Base-by-base conservation (phyloP, 306 rosid species). In the Vicia faba region DNA sequence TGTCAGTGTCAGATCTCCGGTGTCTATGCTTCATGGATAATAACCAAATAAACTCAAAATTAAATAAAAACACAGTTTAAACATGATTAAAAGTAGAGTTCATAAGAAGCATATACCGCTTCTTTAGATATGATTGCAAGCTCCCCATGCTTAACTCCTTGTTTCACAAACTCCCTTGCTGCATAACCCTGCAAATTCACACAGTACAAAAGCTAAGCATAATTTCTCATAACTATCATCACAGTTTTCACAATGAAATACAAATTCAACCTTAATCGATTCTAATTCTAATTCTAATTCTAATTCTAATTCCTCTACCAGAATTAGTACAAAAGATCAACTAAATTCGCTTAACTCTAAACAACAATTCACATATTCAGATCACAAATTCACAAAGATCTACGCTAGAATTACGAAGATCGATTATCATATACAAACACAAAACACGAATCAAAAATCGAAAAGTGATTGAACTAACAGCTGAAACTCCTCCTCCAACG, bases 401-500 rank as follows among this genome's bases (percentile, higher is more conserved):
- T 12, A 26, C 8, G 46, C 5, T 57, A 43, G 53, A 54, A 31
- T 51, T 66, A 39, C 2, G 64, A 70, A 80, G 69, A 78, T 66
- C 73, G 53, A 74, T 0, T 14, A 0, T 2, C 3, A 51, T 20
- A 56, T 44, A 68, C 12, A 8, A 29, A 29, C 29, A 68, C 12
- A 8, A 29, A 29, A 38, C 53, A 18, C 25, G 25, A 75, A 56
- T 46, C 4, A 39, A 61, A 41, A 64, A 35, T 5, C 35, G 35
- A 66, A 56, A 53, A 61, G 2, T 28, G 65, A 68, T 5, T 31
- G 5, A 72, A 79, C 98, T 84, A 76, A 93, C 98, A n/a, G 96
- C 96, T 2, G 98, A 26, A 35, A 93, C 98, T 44, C 98, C 98
- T 69, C 98, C 98, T 0, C 98, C 98, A 61, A 86, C 71, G 80